Evolutionary conservation across 805 yeast species (phyloP), one percentile per base, ranked within the genome.

Genomic region (Kodamaea sagamina): DNA sequence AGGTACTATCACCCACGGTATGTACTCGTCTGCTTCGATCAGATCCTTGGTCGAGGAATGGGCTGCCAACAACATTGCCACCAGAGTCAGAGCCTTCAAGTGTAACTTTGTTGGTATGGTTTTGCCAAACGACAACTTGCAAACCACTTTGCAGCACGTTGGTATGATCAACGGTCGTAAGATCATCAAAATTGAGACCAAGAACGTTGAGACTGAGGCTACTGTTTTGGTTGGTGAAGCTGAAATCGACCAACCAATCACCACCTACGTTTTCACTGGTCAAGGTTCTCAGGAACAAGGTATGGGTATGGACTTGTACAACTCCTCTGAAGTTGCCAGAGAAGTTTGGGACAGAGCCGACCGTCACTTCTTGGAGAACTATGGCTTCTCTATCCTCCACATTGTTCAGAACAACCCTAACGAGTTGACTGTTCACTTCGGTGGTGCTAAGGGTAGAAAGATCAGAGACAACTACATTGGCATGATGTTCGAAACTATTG

Each of bases 251-350:
- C 99, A 93, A 74, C 99, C 99, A 25, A 86, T 84, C 42, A 87
- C 98, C 34, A 86, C 99, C 15, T 93, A 87, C 65, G 96, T 93
- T 46, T 93, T 95, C 74, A 93, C 99, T 52, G 99, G 99, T 63
- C 99, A 93, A 77, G 99, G 99, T 68, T 92, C 99, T 48, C 99
- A 93, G 72, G 99, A 95, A 70, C 99, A 95, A 75, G 97, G 97
- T 66, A 93, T 93, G 99, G 99, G 99, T 78, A 93, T 93, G 99
- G 99, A 93, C 68, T 79, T 93, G 63, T 93, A 93, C 69, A 83
- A 82, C 52, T 77, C 86, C 32, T 86, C 96, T 39, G 89, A 81
- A 22, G 97, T 93, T 65, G 99, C 99, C 42, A 82, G 82, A 59
- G 81, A 80, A 51, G 97, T 93, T 50, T 93, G 99, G 99, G 98